Percentiles rank a stretch among this genome's conserved stretches.
These are phyloP conservation scores for Deinandra increscens DNA, from an alignment of 129 eudicot genomes.

Conservation along the genomic window DNA sequence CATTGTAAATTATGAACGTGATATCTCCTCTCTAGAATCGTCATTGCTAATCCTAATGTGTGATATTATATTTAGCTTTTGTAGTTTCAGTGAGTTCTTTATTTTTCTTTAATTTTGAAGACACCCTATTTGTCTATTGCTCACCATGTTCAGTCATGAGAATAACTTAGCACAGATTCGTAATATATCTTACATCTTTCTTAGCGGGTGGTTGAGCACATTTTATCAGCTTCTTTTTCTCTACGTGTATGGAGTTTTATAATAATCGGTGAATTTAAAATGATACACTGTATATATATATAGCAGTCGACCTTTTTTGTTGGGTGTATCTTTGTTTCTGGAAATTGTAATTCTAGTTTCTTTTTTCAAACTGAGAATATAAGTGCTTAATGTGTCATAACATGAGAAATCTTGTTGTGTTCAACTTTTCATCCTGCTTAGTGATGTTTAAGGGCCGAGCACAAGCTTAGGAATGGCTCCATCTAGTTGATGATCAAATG, in stretches of 20 bases:
- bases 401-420: not conserved
- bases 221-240: not conserved
- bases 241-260: not conserved
- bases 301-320: conserved; percentile 8
- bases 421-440: not conserved
- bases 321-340: not conserved
- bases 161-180: not conserved
- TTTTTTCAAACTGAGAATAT: not conserved
- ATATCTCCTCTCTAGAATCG: not conserved
- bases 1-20: not conserved
- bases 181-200: not conserved
- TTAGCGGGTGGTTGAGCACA: not conserved
- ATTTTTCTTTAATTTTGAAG: too few species aligned
- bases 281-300: not conserved
- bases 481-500: not conserved
- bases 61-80: not conserved
- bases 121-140: too few species aligned
- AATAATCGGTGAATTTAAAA: not conserved
- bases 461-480: not conserved
- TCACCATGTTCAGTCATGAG: not conserved
- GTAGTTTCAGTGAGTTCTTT: not conserved
- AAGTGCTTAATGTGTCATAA: not conserved
- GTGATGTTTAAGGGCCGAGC: not conserved
- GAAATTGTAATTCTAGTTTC: not conserved
- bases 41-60: not conserved